Conservation (phyloP, 306 rosid species). For the Crataegus laevigata region DNA sequence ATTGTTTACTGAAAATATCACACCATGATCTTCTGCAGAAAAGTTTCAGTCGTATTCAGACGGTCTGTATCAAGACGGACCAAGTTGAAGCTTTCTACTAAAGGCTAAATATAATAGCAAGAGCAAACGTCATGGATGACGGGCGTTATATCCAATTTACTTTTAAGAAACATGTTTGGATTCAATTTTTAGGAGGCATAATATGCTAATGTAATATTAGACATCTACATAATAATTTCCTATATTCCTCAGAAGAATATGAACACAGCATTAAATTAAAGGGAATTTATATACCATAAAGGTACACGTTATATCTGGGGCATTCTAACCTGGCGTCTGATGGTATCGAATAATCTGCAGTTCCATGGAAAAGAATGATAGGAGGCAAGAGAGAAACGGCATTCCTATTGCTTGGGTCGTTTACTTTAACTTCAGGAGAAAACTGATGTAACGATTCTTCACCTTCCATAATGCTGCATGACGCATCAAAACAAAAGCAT, state of each 20-base stretch:
- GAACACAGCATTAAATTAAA: neutral
- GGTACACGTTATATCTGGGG: neutral
- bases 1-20: conserved; percentile 3
- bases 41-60: neutral
- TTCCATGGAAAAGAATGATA: conserved; percentile 74
- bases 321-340: conserved; percentile 68
- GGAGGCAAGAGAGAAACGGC: conserved; percentile 61
- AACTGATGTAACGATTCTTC: conserved; percentile 54
- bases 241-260: neutral
- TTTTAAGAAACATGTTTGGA: neutral
- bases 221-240: neutral
- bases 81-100: neutral
- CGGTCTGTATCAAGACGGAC: neutral
- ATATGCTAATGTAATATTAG: neutral
- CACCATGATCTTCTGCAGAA: neutral
- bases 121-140: neutral
- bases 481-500: neutral
- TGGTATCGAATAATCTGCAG: conserved; percentile 82
- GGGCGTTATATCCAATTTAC: neutral
- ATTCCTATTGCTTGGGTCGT: conserved; percentile 44
- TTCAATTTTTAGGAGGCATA: neutral
- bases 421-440: conserved; percentile 70
- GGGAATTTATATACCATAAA: neutral
- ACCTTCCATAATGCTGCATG: conserved; percentile 89
- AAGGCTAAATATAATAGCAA: neutral